phyloP scores from a whole-genome alignment of 78 protist species.

The Diacronema lutheri region DNA sequence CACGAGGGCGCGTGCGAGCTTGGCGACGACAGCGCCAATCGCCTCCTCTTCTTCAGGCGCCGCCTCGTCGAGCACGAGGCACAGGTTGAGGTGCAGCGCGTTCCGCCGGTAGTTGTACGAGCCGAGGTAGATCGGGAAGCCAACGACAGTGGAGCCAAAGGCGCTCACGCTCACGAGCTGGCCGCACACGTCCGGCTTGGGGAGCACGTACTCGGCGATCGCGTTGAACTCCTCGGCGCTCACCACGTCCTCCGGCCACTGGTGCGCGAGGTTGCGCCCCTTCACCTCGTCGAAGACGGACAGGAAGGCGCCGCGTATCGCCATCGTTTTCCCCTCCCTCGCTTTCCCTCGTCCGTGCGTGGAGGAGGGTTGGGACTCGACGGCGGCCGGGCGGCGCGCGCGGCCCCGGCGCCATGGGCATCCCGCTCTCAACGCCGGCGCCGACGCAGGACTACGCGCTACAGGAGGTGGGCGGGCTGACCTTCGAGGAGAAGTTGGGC shows the following conservation, averaged over 20 bases:
- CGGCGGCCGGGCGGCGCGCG: neutral
- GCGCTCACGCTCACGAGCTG: slow-evolving; percentile 29
- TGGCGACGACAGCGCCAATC: neutral
- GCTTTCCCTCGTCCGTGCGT: too few species aligned
- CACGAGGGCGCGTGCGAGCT: neutral
- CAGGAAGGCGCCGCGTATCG: slow-evolving; percentile 23
- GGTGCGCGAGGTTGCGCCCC: slow-evolving; percentile 53
- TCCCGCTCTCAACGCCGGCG: neutral
- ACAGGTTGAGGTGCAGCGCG: slow-evolving; percentile 60
- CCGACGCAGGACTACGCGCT: neutral
- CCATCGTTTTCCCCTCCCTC: too few species aligned
- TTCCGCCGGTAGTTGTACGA: slow-evolving; percentile 64
- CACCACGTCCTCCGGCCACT: slow-evolving; percentile 52
- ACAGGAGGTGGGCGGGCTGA: neutral
- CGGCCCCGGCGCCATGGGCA: neutral
- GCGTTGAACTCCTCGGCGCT: slow-evolving; percentile 58
- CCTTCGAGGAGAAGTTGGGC: slow-evolving; percentile 16
- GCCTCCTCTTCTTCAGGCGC: neutral
- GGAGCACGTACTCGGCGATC: slow-evolving; percentile 61
- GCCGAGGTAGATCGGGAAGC: slow-evolving; percentile 52
- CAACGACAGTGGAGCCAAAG: neutral
- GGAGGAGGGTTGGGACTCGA: too few species aligned
- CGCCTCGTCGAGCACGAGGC: slow-evolving; percentile 46
- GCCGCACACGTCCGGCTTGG: slow-evolving; percentile 65
- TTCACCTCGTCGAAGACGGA: slow-evolving; percentile 55